Percentiles rank a stretch among this genome's conserved stretches.
These are phyloP conservation scores for Solanum tarapatanum DNA, from an alignment of 257 asterid species.

Conservation along the genomic window DNA sequence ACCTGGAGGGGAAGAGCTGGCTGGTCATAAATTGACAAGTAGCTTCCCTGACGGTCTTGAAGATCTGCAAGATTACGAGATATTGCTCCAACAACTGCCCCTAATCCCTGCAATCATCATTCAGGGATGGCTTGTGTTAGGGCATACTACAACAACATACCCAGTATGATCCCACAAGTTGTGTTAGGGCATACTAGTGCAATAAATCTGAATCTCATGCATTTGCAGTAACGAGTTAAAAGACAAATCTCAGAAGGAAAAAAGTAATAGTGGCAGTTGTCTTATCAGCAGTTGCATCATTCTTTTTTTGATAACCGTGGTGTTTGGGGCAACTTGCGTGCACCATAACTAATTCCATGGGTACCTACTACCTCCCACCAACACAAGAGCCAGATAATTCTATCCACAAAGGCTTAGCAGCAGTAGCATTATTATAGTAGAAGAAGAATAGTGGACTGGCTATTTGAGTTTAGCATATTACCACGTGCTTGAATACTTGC, in stretches of 20 bases:
- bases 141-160: neutral
- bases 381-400: neutral
- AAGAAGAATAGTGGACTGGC: neutral
- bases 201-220: too few species aligned
- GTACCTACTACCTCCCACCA: neutral
- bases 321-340: neutral
- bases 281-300: neutral
- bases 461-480: constrained; percentile 22
- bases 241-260: neutral
- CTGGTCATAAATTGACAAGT: constrained; percentile 86
- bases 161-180: too few species aligned
- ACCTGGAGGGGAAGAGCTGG: constrained; percentile 83
- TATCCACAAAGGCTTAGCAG: neutral
- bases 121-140: neutral
- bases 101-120: constrained; percentile 55
- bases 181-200: too few species aligned
- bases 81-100: constrained; percentile 98
- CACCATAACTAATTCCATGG: neutral
- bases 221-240: neutral
- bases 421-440: neutral
- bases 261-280: neutral
- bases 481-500: constrained; percentile 99
- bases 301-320: neutral
- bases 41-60: constrained; percentile 94
- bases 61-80: constrained; percentile 94